A percentile compares a stretch with the other conserved stretches of the same genome.
Conservation (phyloP, 805 yeast species). For the Groenewaldozyma tartarivorans region DNA sequence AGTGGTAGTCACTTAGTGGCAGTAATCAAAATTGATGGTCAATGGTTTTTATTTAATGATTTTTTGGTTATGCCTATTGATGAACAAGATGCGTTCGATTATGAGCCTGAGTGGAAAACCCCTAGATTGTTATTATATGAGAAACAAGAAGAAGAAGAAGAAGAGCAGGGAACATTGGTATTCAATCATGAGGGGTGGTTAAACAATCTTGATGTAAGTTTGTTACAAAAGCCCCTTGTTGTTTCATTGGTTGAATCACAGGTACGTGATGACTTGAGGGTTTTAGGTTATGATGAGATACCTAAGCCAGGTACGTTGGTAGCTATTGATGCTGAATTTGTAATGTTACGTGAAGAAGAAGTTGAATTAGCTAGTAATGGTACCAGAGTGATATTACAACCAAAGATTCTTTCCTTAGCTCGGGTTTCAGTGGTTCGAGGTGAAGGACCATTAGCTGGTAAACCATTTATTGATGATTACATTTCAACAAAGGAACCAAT, state of each 20-base stretch:
- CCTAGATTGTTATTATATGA: conserved; percentile 68
- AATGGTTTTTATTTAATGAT: conserved; percentile 86
- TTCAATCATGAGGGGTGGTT: conserved; percentile 44
- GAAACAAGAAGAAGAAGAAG: conserved; percentile 19
- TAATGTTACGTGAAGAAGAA: conserved; percentile 66
- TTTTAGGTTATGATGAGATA: conserved; percentile 59
- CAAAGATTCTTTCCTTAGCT: conserved; percentile 70
- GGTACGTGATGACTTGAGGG: conserved; percentile 51
- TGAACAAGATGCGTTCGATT: conserved; percentile 59
- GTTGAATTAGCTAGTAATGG: conserved; percentile 73
- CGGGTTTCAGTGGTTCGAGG: conserved; percentile 74
- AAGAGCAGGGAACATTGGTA: no score
- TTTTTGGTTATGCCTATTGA: conserved; percentile 71
- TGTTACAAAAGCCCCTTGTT: conserved; percentile 67
- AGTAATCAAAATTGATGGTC: conserved; percentile 20
- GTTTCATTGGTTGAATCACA: conserved; percentile 56
- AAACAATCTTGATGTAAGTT: conserved; percentile 44
- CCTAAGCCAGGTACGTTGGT: conserved; percentile 69
- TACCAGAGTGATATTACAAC: conserved; percentile 54
- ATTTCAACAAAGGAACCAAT: conserved; percentile 59
- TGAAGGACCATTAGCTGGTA: conserved; percentile 53
- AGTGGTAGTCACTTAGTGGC: conserved; percentile 29
- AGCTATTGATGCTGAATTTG: conserved; percentile 97
- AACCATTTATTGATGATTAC: conserved; percentile 88
- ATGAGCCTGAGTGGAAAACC: conserved; percentile 70